phyloP scores from a whole-genome alignment of 2,329 filamentous ascomycete species.

The Aspergillus sergii region DNA sequence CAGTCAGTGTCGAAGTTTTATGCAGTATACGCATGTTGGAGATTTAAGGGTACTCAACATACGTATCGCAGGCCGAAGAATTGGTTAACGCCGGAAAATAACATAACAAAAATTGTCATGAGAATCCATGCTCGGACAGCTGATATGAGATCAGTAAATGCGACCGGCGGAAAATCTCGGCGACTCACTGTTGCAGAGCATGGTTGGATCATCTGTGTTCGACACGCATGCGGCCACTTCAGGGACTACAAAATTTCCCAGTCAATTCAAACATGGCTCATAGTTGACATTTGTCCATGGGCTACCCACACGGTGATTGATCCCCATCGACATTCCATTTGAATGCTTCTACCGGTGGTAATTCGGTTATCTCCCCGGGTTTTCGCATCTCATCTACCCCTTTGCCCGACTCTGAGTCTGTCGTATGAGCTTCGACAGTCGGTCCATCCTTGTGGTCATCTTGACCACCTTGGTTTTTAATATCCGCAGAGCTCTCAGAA shows the following conservation, averaged over 20 bases:
- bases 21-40: background rate
- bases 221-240: slow-evolving; percentile 42
- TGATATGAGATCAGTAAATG: slow-evolving; percentile 10
- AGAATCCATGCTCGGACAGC: slow-evolving; percentile 35
- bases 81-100: slow-evolving; percentile 28
- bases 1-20: background rate
- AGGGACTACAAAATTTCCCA: slow-evolving; percentile 27
- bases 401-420: background rate
- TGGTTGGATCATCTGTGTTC: slow-evolving; percentile 37
- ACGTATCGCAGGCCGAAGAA: slow-evolving; percentile 31
- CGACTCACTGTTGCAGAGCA: slow-evolving; percentile 34
- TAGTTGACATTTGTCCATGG: background rate
- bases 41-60: background rate
- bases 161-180: no score
- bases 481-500: background rate
- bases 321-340: slow-evolving; percentile 42
- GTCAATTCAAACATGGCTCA: slow-evolving; percentile 5
- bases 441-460: background rate
- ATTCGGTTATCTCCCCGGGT: slow-evolving; percentile 29
- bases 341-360: slow-evolving; percentile 40
- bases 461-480: background rate
- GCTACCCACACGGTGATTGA: slow-evolving; percentile 38
- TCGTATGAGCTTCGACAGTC: background rate
- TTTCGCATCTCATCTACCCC: background rate
- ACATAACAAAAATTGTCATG: slow-evolving; percentile 27